phyloP scores from a whole-genome alignment of 2,329 filamentous ascomycete species.

The Fusarium foetens region DNA sequence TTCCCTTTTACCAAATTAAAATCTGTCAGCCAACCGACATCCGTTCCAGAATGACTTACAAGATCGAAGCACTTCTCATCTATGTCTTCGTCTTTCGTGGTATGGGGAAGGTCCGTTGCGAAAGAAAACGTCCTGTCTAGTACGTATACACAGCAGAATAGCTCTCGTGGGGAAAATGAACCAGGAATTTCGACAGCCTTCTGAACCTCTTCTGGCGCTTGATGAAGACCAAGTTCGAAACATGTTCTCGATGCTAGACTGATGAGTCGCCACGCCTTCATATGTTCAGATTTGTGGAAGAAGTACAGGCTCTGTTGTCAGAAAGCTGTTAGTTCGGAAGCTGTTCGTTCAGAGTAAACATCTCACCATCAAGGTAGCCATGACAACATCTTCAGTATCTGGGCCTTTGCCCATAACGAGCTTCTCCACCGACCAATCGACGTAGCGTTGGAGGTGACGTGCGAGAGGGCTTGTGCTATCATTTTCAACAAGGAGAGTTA shows the following conservation, averaged over 20 bases:
- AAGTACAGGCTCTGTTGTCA: not conserved
- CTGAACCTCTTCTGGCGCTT: rapidly evolving
- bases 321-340: not conserved
- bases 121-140: not conserved
- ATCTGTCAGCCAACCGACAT: too few species aligned
- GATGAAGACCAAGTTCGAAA: not conserved
- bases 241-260: not conserved
- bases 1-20: not conserved
- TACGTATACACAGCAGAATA: not conserved
- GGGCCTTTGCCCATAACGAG: not conserved
- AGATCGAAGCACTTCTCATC: not conserved
- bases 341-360: rapidly evolving
- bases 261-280: not conserved
- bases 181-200: rapidly evolving
- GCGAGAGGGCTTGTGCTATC: rapidly evolving
- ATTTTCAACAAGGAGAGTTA: not conserved
- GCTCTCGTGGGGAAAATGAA: not conserved
- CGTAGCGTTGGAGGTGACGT: rapidly evolving
- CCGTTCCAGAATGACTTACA: not conserved
- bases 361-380: not conserved
- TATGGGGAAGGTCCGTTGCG: not conserved
- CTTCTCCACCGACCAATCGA: not conserved
- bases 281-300: not conserved
- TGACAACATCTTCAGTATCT: not conserved
- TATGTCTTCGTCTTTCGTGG: not conserved